Conservation (phyloP, 345 rosid species). For the Hibiscus tridactylites region DNA sequence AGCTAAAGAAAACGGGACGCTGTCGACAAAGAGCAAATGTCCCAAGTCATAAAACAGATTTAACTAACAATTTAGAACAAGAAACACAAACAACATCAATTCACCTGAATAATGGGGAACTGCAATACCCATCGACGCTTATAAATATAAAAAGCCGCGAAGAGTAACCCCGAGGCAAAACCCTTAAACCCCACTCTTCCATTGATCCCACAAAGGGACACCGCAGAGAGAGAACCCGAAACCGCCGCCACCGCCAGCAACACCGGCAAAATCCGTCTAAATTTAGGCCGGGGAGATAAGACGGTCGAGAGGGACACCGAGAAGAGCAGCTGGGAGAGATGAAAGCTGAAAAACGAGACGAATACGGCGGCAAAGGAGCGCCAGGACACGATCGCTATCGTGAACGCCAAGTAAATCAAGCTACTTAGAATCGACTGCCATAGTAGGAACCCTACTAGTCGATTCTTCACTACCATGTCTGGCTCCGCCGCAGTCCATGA, state of each 20-base stretch:
- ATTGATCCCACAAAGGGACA: constrained; percentile 29
- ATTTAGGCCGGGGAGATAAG: constrained; percentile 33
- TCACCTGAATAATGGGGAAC: constrained; percentile 90
- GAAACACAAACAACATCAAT: not conserved
- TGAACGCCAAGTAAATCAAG: constrained; percentile 45
- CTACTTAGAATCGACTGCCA: constrained; percentile 65
- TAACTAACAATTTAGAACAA: not conserved
- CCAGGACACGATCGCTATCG: constrained; percentile 23
- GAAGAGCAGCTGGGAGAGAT: constrained; percentile 52
- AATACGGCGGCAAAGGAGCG: not conserved
- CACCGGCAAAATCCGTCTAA: constrained; percentile 19
- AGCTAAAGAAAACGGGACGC: constrained; percentile 80
- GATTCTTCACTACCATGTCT: constrained; percentile 36
- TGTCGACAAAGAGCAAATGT: constrained; percentile 23
- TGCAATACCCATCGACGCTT: constrained; percentile 67
- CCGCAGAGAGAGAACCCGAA: constrained; percentile 37
- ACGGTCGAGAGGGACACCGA: constrained; percentile 41
- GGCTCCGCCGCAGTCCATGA: constrained; percentile 12
- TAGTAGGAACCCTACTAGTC: constrained; percentile 53
- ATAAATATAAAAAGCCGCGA: constrained; percentile 38
- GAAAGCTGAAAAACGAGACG: constrained; percentile 35
- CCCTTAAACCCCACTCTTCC: constrained; percentile 57
- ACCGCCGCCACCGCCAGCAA: constrained; percentile 31
- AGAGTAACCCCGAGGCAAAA: constrained; percentile 56
- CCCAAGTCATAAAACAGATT: not conserved